phyloP scores from a whole-genome alignment of 345 rosid genomes.

The Brassica incana region DNA sequence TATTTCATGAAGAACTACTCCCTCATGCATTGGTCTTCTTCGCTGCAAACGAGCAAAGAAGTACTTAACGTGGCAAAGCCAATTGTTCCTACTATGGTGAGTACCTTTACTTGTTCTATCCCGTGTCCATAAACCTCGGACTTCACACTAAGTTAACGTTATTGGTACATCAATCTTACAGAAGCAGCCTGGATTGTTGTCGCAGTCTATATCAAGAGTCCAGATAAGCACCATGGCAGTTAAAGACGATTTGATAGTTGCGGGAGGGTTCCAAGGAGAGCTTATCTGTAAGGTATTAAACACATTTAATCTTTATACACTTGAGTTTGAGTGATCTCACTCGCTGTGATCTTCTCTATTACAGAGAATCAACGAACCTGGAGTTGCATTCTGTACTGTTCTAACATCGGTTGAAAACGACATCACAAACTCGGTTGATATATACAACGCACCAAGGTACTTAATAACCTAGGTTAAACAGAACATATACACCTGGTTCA shows the following conservation, averaged over 20 bases:
- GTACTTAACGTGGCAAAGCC: constrained; percentile 80
- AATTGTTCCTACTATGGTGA: constrained; percentile 61
- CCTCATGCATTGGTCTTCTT: constrained; percentile 91
- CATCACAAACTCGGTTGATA: constrained; percentile 87
- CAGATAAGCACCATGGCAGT: constrained; percentile 93
- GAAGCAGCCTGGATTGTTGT: constrained; percentile 50
- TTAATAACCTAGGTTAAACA: constrained; percentile 1
- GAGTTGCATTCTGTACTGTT: constrained; percentile 72
- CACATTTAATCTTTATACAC: not conserved
- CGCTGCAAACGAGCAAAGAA: constrained; percentile 67
- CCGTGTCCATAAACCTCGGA: not conserved
- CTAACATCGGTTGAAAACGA: constrained; percentile 73
- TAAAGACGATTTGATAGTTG: constrained; percentile 73
- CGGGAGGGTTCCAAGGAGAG: constrained; percentile 96
- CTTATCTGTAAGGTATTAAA: constrained; percentile 79
- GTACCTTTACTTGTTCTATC: constrained; percentile 13
- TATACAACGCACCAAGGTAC: constrained; percentile 54
- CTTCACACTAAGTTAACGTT: not conserved
- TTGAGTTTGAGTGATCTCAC: constrained; percentile 4
- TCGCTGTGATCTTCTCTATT: not conserved
- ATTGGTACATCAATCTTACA: constrained; percentile 28
- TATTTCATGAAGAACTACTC: constrained; percentile 88
- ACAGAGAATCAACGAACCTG: constrained; percentile 61
- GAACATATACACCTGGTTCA: not conserved
- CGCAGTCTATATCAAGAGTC: constrained; percentile 67